Evolutionary conservation across 371 early-diverging fungal genomes (phyloP), one percentile per base, ranked within the genome.

Genomic region (Sporodiniella umbellata): DNA sequence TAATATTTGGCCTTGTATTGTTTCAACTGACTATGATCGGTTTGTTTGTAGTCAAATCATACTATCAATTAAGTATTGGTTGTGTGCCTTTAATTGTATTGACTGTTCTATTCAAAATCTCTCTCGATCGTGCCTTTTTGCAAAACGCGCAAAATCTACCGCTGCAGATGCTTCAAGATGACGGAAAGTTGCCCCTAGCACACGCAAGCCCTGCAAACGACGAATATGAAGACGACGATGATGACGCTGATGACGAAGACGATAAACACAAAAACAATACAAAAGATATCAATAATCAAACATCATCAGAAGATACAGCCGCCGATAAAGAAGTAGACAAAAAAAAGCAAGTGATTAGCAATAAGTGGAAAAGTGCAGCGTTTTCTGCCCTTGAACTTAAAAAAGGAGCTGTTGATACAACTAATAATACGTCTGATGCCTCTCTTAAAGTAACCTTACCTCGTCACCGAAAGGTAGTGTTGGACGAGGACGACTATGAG

Each of bases 1-100:
- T 91, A 38, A 76, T 88, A n/a, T 63, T 81, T 19, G 89, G 92
- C 3, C 68, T 96, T 48, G 51, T 90, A 26, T 71, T 96, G 25
- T 92, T 89, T 71, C 96, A 96, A 61, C 46, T 89, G 48, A 85
- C 93, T 2, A 90, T 92, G 82, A 65, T 88, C 48, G 95, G 93
- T 1, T 24, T 83, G 8, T 60, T 86, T 77, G 40, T 86, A 72
- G 46, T 91, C 65, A 71, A 72, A 28, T 42, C 49, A 6, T 55
- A 26, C 8, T 70, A 70, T 31, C 24, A 64, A 1, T 44, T 78
- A 7, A 74, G 73, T 7, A 54, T 64, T 14, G 43, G 78, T 1
- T 47, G 77, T 38, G 48, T 70, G 0, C 83, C 83, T 12, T 55
- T 81, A 25, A 62, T 79, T 1, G 50, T 72, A 1, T 40, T 74